A percentile compares a stretch with the other conserved stretches of the same genome.
phyloP scores from a whole-genome alignment of 768 basidiomycete species.

The Mycena polygramma region DNA sequence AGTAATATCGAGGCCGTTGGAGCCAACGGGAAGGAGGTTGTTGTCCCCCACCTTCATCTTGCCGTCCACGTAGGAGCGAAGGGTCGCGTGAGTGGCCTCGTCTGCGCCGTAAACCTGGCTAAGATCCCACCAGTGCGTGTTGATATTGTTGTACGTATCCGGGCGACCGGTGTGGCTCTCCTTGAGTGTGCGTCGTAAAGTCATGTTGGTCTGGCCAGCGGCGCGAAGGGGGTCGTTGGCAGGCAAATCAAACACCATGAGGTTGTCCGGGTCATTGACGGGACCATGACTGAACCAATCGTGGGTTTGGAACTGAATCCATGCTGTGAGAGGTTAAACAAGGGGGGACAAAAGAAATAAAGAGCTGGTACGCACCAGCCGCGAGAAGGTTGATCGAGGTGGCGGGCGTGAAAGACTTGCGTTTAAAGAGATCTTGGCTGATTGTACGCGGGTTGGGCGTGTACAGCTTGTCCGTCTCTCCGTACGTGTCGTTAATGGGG shows the following conservation, averaged over 20 bases:
- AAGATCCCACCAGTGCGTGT: conserved; percentile 35
- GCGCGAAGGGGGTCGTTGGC: conserved; percentile 25
- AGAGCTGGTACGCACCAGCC: background rate
- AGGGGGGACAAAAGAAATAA: background rate
- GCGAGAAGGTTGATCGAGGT: conserved; percentile 30
- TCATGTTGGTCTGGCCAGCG: conserved; percentile 28
- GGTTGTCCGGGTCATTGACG: conserved; percentile 27
- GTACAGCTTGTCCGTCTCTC: conserved; percentile 26
- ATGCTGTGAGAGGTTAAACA: background rate
- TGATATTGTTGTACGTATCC: conserved; percentile 25
- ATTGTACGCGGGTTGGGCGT: conserved; percentile 32
- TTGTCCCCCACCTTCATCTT: conserved; percentile 26
- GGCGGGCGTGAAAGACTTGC: conserved; percentile 28
- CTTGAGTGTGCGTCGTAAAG: conserved; percentile 15
- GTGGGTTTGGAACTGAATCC: conserved; percentile 31
- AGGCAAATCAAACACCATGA: conserved; percentile 20
- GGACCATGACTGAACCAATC: conserved; percentile 36
- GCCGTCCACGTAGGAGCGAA: conserved; percentile 27
- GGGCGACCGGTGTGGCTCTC: conserved; percentile 21
- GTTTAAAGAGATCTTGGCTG: conserved; percentile 31
- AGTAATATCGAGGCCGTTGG: conserved; percentile 24
- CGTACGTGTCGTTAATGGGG: conserved; percentile 28
- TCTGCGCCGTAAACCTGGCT: conserved; percentile 26
- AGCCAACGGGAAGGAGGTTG: conserved; percentile 23
- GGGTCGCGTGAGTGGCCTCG: conserved; percentile 23